Percentiles rank a stretch among this genome's conserved stretches.
Conservation (phyloP, 352 stramenopile genomes). For the Globisporangium orthogonon region DNA sequence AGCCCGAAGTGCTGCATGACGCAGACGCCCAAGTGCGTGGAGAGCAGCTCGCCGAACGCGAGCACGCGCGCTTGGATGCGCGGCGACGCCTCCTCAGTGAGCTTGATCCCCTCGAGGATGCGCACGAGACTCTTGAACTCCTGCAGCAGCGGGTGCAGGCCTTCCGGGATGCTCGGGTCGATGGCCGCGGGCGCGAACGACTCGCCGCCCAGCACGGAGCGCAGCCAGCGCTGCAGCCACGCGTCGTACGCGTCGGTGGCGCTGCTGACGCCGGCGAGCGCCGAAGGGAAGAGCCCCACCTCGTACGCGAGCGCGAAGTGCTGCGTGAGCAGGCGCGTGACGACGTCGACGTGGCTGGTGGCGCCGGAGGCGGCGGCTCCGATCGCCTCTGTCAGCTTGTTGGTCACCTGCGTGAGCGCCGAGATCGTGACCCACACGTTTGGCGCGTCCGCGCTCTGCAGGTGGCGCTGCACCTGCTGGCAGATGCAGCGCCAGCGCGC, state of each 20-base stretch:
- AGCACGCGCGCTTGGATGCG: slow-evolving; percentile 80
- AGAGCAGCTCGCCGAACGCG: slow-evolving; percentile 83
- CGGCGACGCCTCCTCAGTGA: slow-evolving; percentile 84
- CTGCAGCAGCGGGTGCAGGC: slow-evolving; percentile 58
- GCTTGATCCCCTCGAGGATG: slow-evolving; percentile 78
- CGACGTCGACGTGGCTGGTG: slow-evolving; percentile 35
- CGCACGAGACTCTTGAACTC: slow-evolving; percentile 81
- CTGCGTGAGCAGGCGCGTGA: slow-evolving; percentile 50
- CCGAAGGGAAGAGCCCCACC: slow-evolving; percentile 40
- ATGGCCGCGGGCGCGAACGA: slow-evolving; percentile 40
- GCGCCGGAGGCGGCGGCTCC: slow-evolving; percentile 28
- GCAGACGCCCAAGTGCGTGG: slow-evolving; percentile 72
- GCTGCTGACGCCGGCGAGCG: slow-evolving; percentile 20
- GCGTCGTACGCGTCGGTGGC: slow-evolving; percentile 39
- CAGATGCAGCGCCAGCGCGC: slow-evolving; percentile 78
- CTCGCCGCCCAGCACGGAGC: slow-evolving; percentile 45
- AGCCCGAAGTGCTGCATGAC: slow-evolving; percentile 64
- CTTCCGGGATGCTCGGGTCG: slow-evolving; percentile 30
- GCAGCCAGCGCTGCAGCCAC: slow-evolving; percentile 58
- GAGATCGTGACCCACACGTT: slow-evolving; percentile 87
- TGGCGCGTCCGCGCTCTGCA: slow-evolving; percentile 26
- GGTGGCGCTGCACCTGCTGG: slow-evolving; percentile 54
- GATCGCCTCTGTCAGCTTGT: slow-evolving; percentile 70
- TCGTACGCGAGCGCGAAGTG: slow-evolving; percentile 72
- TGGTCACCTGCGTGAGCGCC: slow-evolving; percentile 83